phyloP scores from a whole-genome alignment of 208 protist genomes.

The Leishmania aethiopica region DNA sequence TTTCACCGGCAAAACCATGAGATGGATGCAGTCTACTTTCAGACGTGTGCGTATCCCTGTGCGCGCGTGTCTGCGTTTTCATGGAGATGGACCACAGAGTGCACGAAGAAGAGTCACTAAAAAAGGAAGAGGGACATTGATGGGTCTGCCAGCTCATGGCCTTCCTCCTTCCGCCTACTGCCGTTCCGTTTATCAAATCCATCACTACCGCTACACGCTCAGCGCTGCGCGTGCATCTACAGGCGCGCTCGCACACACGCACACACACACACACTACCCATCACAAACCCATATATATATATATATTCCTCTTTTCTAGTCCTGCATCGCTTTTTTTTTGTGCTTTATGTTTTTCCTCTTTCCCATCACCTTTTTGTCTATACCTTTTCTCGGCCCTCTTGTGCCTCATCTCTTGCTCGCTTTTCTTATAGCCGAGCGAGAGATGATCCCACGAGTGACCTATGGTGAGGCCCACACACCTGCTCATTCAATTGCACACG shows the following conservation, averaged over 20 bases:
- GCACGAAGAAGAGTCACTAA: neutral
- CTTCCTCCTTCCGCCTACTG: neutral
- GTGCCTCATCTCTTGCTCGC: neutral
- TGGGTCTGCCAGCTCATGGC: neutral
- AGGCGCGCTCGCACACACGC: neutral
- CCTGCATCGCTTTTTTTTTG: neutral
- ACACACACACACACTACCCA: neutral
- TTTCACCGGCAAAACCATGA: neutral
- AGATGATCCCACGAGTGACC: neutral
- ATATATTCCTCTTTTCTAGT: neutral
- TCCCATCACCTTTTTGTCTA: neutral
- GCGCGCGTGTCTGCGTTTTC: neutral
- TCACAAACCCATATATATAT: neutral
- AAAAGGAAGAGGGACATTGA: neutral
- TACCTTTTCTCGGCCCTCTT: neutral
- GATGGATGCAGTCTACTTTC: neutral
- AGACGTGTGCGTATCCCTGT: neutral
- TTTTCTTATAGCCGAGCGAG: neutral
- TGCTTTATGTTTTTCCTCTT: neutral
- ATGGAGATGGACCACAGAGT: neutral
- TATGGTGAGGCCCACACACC: neutral
- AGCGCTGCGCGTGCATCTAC: neutral
- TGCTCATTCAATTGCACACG: neutral
- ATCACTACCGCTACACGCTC: neutral
- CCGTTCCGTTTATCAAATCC: neutral